These are phyloP conservation scores for Chaetomium fimeti DNA, from an alignment of 495 filamentous ascomycete species.

Conservation along the genomic window DNA sequence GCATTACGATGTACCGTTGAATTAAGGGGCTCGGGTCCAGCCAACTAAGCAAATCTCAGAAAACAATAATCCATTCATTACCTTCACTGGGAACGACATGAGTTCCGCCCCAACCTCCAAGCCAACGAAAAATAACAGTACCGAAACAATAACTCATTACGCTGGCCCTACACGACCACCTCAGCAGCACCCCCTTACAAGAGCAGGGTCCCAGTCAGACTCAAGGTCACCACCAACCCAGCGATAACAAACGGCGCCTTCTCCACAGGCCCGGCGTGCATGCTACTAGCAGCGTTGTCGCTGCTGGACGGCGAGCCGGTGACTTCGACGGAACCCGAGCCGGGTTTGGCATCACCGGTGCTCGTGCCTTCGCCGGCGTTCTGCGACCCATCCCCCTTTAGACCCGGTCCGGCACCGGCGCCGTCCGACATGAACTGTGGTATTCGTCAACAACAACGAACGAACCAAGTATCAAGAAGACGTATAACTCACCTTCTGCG, in stretches of 20 bases:
- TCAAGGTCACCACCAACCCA: conserved; percentile 56
- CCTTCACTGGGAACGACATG: no score
- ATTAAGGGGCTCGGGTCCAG: no score
- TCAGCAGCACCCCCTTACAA: no score
- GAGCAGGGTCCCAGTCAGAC: conserved; percentile 63
- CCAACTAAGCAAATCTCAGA: no score
- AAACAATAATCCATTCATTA: no score
- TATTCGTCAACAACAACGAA: no score
- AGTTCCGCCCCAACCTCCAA: no score
- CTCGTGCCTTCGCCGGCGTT: conserved; percentile 58
- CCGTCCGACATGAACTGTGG: conserved; percentile 65
- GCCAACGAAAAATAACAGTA: not conserved
- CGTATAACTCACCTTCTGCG: conserved; percentile 40
- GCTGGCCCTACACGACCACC: not conserved
- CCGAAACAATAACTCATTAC: not conserved
- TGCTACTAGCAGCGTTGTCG: conserved; percentile 32
- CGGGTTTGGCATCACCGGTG: conserved; percentile 60
- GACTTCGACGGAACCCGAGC: conserved; percentile 50
- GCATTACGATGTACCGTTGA: no score
- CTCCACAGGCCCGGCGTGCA: conserved; percentile 43
- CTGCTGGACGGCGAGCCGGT: conserved; percentile 36
- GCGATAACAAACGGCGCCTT: conserved; percentile 56
- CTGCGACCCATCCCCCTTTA: conserved; percentile 71
- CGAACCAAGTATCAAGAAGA: no score
- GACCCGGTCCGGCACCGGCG: conserved; percentile 70